Conservation (phyloP, 805 yeast genomes). For the Naumovozyma dairenensis region DNA sequence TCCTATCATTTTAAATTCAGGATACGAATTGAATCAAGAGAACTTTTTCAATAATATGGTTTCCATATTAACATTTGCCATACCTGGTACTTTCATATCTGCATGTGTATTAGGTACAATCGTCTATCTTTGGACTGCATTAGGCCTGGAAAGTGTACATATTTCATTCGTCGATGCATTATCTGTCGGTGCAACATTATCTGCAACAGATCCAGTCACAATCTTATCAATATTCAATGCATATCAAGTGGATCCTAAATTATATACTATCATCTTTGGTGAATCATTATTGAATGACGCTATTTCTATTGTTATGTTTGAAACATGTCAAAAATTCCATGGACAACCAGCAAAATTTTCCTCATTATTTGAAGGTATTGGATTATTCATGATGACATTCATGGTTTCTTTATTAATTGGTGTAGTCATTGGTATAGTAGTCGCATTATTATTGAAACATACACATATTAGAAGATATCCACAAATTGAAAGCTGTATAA, state of each 20-base stretch:
- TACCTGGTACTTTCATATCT: conserved; percentile 91
- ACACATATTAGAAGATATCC: conserved; percentile 90
- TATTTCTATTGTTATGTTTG: conserved; percentile 97
- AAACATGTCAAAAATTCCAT: conserved; percentile 93
- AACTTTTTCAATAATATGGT: conserved; percentile 90
- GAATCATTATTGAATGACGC: conserved; percentile 95
- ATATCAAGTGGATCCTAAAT: conserved; percentile 94
- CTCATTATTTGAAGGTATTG: conserved; percentile 86
- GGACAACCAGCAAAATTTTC: conserved; percentile 69
- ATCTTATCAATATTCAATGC: conserved; percentile 93
- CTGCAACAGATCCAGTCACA: conserved; percentile 98
- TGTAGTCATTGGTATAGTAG: conserved; percentile 72
- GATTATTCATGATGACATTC: conserved; percentile 86
- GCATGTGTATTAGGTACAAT: conserved; percentile 86
- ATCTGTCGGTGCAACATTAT: conserved; percentile 93
- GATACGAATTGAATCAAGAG: conserved; percentile 92
- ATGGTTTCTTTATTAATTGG: conserved; percentile 88
- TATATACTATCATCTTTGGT: conserved; percentile 94
- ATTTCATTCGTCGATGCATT: conserved; percentile 95
- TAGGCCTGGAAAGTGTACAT: conserved; percentile 81
- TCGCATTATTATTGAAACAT: conserved; percentile 84
- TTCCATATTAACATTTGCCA: conserved; percentile 85
- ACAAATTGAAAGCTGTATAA: conserved; percentile 92
- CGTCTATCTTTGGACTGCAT: conserved; percentile 77
- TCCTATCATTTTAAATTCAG: conserved; percentile 92